Conservation (phyloP, 2,329 filamentous ascomycete species). For the Colletotrichum endophyticum region DNA sequence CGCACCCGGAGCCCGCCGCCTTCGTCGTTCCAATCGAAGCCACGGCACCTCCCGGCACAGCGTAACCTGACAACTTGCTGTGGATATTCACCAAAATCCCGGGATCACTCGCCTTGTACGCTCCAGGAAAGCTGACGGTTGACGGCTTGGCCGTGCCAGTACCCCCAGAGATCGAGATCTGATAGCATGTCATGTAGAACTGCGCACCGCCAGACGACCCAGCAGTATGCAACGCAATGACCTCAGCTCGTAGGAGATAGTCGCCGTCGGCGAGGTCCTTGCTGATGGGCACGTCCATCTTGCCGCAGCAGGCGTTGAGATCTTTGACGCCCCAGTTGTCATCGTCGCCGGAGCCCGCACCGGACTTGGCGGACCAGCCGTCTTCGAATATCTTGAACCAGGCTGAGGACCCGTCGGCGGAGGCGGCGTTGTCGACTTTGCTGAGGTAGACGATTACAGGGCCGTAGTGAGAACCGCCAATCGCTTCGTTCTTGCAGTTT, state of each 20-base stretch:
- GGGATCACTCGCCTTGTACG: constrained; percentile 46
- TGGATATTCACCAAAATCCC: constrained; percentile 55
- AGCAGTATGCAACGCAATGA: constrained; percentile 52
- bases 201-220: constrained; percentile 35
- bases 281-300: constrained; percentile 43
- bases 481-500: constrained; percentile 50
- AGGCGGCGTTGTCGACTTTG: constrained; percentile 52
- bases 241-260: constrained; percentile 54
- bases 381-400: constrained; percentile 62
- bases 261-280: constrained; percentile 35
- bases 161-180: constrained; percentile 33
- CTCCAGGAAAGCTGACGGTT: constrained; percentile 45
- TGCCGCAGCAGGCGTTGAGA: constrained; percentile 43
- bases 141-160: constrained; percentile 29
- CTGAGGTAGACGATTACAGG: constrained; percentile 58
- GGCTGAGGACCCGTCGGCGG: constrained; percentile 43
- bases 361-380: constrained; percentile 39
- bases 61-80: constrained; percentile 40
- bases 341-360: constrained; percentile 40
- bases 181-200: constrained; percentile 44
- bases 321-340: constrained; percentile 52
- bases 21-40: constrained; percentile 44
- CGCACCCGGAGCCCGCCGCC: constrained; percentile 42
- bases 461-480: constrained; percentile 59
- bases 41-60: constrained; percentile 48